Conservation (phyloP, 1,284 basidiomycete genomes). For the Cutaneotrichosporon arboriforme region DNA sequence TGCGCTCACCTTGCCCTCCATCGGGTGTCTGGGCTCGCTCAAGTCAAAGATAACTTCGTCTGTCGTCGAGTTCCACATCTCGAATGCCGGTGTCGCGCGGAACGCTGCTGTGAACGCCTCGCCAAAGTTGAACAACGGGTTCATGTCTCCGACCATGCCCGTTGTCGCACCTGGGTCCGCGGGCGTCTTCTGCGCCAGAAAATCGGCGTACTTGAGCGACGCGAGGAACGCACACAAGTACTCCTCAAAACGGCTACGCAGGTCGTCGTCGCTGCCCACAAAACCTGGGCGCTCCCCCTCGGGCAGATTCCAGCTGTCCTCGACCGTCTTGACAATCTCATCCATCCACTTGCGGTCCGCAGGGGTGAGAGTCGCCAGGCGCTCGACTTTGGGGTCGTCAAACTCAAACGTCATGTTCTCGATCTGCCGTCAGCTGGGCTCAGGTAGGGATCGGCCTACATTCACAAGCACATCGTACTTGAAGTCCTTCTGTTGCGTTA, state of each 20-base stretch:
- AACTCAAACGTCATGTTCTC: constrained; percentile 81
- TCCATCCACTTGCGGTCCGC: constrained; percentile 97
- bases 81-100: constrained; percentile 72
- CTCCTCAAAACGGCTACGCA: constrained; percentile 69
- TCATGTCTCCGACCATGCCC: constrained; percentile 14
- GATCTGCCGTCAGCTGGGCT: constrained; percentile 52
- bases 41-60: constrained; percentile 88
- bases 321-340: constrained; percentile 70
- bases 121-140: constrained; percentile 66
- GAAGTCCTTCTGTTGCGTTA: constrained; percentile 83
- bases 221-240: constrained; percentile 50
- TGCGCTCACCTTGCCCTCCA: constrained; percentile 77
- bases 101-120: constrained; percentile 78
- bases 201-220: constrained; percentile 81
- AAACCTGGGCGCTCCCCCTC: constrained; percentile 52
- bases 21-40: constrained; percentile 83
- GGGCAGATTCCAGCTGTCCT: constrained; percentile 62
- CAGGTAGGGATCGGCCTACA: constrained; percentile 50
- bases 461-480: constrained; percentile 82
- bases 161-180: neutral
- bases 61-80: constrained; percentile 79
- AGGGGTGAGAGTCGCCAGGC: constrained; percentile 71
- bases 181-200: constrained; percentile 43
- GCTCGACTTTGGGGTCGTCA: constrained; percentile 71
- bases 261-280: constrained; percentile 86